Evolutionary conservation across 2,329 filamentous ascomycete species (phyloP).

Genomic region (Hirsutella rhossiliensis): DNA sequence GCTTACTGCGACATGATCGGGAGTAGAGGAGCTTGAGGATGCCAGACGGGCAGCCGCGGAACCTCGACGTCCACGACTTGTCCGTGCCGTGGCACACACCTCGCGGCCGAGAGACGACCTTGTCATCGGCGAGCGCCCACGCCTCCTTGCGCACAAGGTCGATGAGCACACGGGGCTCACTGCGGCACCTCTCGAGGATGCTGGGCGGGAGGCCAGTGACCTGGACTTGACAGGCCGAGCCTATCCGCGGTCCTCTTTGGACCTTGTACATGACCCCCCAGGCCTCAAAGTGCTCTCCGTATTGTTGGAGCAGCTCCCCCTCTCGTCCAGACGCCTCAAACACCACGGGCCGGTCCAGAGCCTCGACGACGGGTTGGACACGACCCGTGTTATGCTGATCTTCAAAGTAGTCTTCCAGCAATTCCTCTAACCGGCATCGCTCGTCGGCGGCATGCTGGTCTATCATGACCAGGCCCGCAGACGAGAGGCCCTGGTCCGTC

Average conservation of each 20-base stretch:
- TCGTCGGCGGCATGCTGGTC: slow-evolving; percentile 97
- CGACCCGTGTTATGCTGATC: background rate
- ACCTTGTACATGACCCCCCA: slow-evolving; percentile 69
- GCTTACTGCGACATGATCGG: slow-evolving; percentile 56
- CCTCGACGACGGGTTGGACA: slow-evolving; percentile 19
- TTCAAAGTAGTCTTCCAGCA: slow-evolving; percentile 46
- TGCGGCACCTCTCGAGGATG: slow-evolving; percentile 64
- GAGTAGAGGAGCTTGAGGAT: slow-evolving; percentile 70
- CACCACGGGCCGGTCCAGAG: slow-evolving; percentile 39
- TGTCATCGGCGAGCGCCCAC: slow-evolving; percentile 49
- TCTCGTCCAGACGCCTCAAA: slow-evolving; percentile 58
- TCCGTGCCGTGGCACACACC: slow-evolving; percentile 3
- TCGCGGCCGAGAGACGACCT: slow-evolving; percentile 4
- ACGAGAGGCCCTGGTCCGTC: background rate
- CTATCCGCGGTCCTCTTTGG: background rate
- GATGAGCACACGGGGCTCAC: slow-evolving; percentile 59
- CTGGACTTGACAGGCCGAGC: slow-evolving; percentile 19
- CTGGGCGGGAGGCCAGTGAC: slow-evolving; percentile 53
- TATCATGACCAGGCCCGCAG: slow-evolving; percentile 58
- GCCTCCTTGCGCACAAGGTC: slow-evolving; percentile 64
- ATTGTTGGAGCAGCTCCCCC: slow-evolving; percentile 38
- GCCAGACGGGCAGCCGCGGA: slow-evolving; percentile 60
- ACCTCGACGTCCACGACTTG: slow-evolving; percentile 44
- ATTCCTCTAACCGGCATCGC: slow-evolving; percentile 62
- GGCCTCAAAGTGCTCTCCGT: slow-evolving; percentile 43